These are phyloP conservation scores for Diutina neorugosa DNA, from an alignment of 1,139 yeast genomes.

Conservation along the genomic window DNA sequence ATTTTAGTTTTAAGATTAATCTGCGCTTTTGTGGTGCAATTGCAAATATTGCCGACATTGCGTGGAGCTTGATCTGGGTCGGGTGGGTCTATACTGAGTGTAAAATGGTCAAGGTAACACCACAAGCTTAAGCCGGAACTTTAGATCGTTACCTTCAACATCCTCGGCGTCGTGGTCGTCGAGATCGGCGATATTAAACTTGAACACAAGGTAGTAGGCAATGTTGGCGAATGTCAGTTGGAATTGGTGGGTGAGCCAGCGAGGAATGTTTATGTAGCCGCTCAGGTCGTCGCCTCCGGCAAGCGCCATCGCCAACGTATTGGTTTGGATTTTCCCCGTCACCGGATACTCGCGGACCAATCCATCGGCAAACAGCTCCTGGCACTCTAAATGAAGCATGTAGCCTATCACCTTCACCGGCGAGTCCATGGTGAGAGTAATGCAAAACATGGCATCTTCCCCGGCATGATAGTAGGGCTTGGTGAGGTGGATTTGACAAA, in stretches of 20 bases:
- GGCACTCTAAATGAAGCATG: background rate
- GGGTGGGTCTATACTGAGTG: too few relatives aligned
- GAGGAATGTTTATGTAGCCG: background rate
- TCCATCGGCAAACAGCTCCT: background rate
- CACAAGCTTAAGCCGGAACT: background rate
- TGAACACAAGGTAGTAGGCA: slow-evolving; percentile 1
- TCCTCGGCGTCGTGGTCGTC: background rate
- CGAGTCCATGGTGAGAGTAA: background rate
- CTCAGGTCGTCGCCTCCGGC: background rate
- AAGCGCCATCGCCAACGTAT: background rate
- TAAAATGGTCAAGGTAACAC: background rate
- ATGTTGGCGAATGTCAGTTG: background rate
- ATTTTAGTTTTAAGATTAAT: too few relatives aligned
- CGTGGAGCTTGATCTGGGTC: too few relatives aligned
- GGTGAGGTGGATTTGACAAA: background rate
- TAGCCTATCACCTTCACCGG: background rate
- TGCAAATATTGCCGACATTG: too few relatives aligned
- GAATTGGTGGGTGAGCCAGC: slow-evolving; percentile 2
- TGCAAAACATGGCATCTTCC: background rate
- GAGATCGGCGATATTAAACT: background rate
- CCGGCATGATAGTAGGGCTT: slow-evolving; percentile 1
- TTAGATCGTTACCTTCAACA: background rate
- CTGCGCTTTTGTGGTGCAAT: too few relatives aligned
- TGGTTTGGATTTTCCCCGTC: background rate
- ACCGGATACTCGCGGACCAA: background rate